Conservation (phyloP, 345 rosid species). For the Erodium maritimum region DNA sequence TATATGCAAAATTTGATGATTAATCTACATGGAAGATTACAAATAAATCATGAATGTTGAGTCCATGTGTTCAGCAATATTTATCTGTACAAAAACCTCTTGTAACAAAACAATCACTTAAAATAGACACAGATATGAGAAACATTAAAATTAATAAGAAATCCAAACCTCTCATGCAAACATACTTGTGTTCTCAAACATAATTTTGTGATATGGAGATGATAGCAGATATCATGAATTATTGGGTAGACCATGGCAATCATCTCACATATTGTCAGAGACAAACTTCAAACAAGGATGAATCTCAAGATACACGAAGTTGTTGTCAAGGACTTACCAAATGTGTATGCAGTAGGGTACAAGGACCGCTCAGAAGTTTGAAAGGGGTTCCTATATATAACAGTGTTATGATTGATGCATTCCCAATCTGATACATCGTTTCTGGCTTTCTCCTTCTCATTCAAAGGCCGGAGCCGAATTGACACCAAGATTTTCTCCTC, state of each 20-base stretch:
- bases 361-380: conserved; percentile 74
- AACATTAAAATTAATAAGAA: background rate
- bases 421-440: conserved; percentile 88
- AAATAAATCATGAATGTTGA: background rate
- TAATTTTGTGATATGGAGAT: too few relatives aligned
- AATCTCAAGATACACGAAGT: background rate
- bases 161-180: background rate
- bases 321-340: conserved; percentile 40
- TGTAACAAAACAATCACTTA: background rate
- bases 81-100: background rate
- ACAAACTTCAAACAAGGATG: background rate
- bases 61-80: background rate
- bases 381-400: conserved; percentile 60
- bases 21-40: background rate
- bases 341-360: conserved; percentile 79
- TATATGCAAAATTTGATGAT: background rate
- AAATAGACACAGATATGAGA: too few relatives aligned
- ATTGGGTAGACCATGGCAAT: background rate
- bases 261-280: conserved; percentile 1
- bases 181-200: background rate
- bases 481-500: conserved; percentile 73
- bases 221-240: background rate
- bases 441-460: conserved; percentile 57
- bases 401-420: conserved; percentile 58
- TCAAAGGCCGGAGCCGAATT: conserved; percentile 82